Evolutionary conservation across 1,139 yeast genomes (phyloP), one percentile per base, ranked within the genome.

Genomic region (Blastobotrys arbuscula): DNA sequence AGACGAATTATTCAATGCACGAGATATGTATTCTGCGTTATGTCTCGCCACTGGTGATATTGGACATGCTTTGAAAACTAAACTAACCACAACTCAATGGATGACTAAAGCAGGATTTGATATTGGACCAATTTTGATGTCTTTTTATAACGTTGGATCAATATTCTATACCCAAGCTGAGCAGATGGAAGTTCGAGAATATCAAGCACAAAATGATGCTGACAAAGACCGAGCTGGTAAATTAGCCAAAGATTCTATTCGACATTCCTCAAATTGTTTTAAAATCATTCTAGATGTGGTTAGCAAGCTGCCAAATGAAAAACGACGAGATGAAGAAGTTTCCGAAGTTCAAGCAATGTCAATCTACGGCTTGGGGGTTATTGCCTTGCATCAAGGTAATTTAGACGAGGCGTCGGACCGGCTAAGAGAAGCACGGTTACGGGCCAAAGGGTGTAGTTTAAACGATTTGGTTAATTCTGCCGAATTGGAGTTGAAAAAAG

Each of bases 291-390:
- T 82, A 30, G 72, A 71, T 35, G 77, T 78, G 40, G 75, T 84
- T 3, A 79, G 77, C 54, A 68, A 72, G 34, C 62, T 79, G 7
- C 79, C 82, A 2, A 67, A 72, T 40, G 62, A 60, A 20, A 68
- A 68, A 33, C 67, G 75, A 36, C 66, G 77, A 19, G 74, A 73
- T 31, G 67, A 69, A 5, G 69, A 72, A 15, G 73, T 77, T 10
- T 73, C 75, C 6, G 88, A 86, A 55, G 81, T 85, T 2, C 79
- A 84, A 30, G 95, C 95, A 0, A 71, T 88, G 60, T 80, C 96
- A 0, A 81, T 88, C 0, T 90, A 87, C 61, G 95, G 96, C 0
- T 71, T 87, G 38, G 97, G 96, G 0, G 95, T 89, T 4, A 75
- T 87, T 15, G 75, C 79, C 44, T 66, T 85, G 18, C 89, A 86